Evolutionary conservation across 495 filamentous ascomycete genomes (phyloP).

Genomic region (Podospora bellae-mahoneyi): DNA sequence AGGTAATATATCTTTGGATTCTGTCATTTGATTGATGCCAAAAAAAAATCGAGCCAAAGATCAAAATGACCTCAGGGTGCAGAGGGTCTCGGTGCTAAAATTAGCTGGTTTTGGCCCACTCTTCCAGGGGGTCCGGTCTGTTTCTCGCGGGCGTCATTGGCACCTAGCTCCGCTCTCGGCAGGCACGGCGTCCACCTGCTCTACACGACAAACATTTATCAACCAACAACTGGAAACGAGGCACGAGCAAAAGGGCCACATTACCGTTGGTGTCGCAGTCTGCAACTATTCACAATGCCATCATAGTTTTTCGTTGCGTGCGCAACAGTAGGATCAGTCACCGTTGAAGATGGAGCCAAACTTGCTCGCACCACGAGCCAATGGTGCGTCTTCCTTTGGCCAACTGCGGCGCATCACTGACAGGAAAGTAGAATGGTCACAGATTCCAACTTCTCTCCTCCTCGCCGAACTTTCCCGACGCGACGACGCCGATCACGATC

Average conservation of each 20-base stretch:
- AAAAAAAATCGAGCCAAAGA: no score
- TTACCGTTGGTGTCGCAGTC: background rate
- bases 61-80: background rate
- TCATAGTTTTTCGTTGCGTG: background rate
- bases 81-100: background rate
- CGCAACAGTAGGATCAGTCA: background rate
- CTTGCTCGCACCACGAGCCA: background rate
- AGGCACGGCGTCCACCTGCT: background rate
- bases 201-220: background rate
- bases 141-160: background rate
- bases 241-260: background rate
- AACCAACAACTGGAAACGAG: background rate
- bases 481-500: slow-evolving; percentile 32
- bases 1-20: no score
- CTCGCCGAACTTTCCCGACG: slow-evolving; percentile 51
- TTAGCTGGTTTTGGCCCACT: background rate
- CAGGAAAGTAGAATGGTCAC: slow-evolving; percentile 35
- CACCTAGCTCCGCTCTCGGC: background rate
- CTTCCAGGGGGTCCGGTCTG: background rate
- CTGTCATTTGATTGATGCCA: no score
- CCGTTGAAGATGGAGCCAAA: background rate
- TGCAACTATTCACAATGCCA: background rate
- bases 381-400: background rate
- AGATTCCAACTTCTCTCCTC: slow-evolving; percentile 49
- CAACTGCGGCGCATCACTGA: background rate